A percentile compares a stretch with the other conserved stretches of the same genome.
Conservation (phyloP, 768 basidiomycete genomes). For the Termitomyces eurrhizus region DNA sequence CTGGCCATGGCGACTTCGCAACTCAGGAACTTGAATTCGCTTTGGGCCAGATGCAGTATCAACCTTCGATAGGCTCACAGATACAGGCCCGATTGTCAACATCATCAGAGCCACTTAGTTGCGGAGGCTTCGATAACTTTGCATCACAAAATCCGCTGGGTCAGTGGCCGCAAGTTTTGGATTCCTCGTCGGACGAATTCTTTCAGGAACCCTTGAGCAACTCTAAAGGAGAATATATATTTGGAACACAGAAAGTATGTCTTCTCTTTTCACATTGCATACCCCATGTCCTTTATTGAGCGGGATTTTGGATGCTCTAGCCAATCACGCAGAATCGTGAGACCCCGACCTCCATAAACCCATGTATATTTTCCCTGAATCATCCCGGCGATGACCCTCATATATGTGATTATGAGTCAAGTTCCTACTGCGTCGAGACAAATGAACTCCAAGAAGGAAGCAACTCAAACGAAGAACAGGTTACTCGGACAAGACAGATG, state of each 20-base stretch:
- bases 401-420: neutral
- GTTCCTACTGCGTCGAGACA: neutral
- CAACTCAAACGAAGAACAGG: too few relatives aligned
- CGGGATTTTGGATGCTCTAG: neutral
- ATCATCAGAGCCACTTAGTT: neutral
- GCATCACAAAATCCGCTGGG: neutral
- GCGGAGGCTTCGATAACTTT: neutral
- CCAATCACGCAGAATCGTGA: neutral
- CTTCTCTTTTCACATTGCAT: neutral
- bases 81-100: neutral
- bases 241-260: neutral
- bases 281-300: neutral
- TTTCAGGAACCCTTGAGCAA: neutral
- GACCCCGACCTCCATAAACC: neutral
- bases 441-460: neutral
- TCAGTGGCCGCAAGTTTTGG: neutral
- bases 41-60: neutral
- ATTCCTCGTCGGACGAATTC: neutral
- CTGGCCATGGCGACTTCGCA: neutral
- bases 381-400: neutral
- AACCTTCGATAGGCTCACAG: neutral
- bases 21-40: neutral
- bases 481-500: neutral
- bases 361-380: too few relatives aligned
- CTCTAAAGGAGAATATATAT: neutral